Percentiles rank a stretch among this genome's conserved stretches.
Evolutionary conservation across 2,329 filamentous ascomycete genomes (phyloP).

Genomic region (Penicillium sumatraense): DNA sequence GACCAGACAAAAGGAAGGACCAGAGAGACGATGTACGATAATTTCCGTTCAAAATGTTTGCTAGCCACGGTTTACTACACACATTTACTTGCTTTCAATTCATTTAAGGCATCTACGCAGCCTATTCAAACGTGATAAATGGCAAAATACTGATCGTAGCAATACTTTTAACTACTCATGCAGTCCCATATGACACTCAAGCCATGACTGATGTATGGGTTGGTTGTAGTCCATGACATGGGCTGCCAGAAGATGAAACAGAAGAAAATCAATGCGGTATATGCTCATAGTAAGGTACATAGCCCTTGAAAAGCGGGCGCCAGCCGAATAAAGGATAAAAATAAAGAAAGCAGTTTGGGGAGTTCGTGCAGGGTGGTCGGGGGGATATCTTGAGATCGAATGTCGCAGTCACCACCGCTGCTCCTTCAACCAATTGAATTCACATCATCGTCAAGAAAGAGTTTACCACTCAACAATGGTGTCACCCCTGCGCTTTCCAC

Average conservation of each 20-base stretch:
- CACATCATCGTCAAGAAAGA: background rate
- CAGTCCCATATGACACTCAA: no score
- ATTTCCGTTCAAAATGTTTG: constrained; percentile 5
- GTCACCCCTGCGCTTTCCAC: constrained; percentile 88
- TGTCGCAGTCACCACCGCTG: background rate
- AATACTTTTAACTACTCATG: no score
- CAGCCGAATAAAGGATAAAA: constrained; percentile 12
- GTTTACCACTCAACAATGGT: constrained; percentile 75
- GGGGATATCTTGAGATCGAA: background rate
- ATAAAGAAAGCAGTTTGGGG: constrained; percentile 9
- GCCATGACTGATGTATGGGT: background rate
- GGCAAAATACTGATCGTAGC: background rate
- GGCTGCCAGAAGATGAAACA: constrained; percentile 8
- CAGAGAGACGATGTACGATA: constrained; percentile 20
- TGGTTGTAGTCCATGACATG: background rate
- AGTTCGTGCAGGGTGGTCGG: background rate
- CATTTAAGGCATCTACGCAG: background rate
- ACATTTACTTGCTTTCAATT: background rate
- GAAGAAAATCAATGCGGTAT: constrained; percentile 36
- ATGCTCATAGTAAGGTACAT: constrained; percentile 39
- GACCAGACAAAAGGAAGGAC: no score
- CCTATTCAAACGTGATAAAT: no score
- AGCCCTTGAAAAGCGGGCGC: constrained; percentile 17
- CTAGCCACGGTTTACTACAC: background rate
- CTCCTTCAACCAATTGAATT: constrained; percentile 2